Evolutionary conservation across 148 eudicot genomes (phyloP).

Genomic region (Silene conica): DNA sequence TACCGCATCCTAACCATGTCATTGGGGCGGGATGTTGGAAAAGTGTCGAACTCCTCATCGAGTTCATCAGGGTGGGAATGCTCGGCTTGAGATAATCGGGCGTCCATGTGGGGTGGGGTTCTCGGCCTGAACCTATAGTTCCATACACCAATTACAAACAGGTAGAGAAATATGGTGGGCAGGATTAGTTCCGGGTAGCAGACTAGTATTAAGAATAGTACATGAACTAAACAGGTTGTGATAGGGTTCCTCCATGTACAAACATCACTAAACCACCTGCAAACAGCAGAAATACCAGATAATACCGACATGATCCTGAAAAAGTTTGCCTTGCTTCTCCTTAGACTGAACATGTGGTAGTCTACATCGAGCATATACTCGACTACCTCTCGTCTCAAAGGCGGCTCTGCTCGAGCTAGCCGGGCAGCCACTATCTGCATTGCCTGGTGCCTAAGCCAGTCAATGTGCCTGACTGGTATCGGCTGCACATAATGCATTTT

Average conservation of each 20-base stretch:
- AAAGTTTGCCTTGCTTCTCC: conserved; percentile 90
- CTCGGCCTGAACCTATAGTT: conserved; percentile 79
- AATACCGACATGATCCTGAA: conserved; percentile 68
- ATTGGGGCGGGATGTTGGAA: conserved; percentile 62
- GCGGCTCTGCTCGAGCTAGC: conserved; percentile 78
- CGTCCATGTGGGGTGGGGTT: conserved; percentile 89
- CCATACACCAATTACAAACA: conserved; percentile 86
- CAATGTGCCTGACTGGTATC: conserved; percentile 67
- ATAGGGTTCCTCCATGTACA: conserved; percentile 83
- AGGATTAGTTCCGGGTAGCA: conserved; percentile 87
- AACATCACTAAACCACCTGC: conserved; percentile 57
- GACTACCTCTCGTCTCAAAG: conserved; percentile 66
- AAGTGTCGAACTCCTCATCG: conserved; percentile 85
- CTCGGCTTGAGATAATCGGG: conserved; percentile 81
- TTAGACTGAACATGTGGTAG: conserved; percentile 74
- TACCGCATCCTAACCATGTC: conserved; percentile 70
- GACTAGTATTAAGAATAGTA: conserved; percentile 72
- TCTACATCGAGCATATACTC: conserved; percentile 94
- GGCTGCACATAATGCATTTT: conserved; percentile 93
- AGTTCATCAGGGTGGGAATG: conserved; percentile 63
- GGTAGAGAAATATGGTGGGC: conserved; percentile 82
- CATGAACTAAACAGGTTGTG: conserved; percentile 75
- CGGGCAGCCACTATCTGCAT: conserved; percentile 77
- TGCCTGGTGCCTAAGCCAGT: conserved; percentile 86
- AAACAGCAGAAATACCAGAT: conserved; percentile 54